Conservation (phyloP, 192 early-diverging fungal species). For the Kappamyces sp. region DNA sequence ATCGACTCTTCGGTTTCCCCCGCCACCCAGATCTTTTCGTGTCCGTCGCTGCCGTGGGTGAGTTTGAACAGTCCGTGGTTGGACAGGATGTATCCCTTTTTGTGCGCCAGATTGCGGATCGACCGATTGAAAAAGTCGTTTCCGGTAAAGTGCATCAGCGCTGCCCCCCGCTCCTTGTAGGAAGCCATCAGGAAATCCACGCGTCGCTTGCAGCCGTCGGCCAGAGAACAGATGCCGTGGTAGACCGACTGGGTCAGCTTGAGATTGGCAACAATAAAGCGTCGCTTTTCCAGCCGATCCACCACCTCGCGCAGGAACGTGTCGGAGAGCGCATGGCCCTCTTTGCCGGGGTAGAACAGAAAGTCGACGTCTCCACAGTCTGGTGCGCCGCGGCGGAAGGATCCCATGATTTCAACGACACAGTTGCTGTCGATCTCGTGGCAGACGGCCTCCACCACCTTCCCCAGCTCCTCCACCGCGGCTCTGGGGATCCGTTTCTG, state of each 20-base stretch:
- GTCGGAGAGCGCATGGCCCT: constrained; percentile 8
- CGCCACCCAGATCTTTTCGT: constrained; percentile 24
- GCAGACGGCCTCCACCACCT: constrained; percentile 17
- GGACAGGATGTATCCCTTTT: constrained; percentile 25
- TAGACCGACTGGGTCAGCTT: not conserved
- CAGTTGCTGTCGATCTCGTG: constrained; percentile 22
- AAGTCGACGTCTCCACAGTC: constrained; percentile 43
- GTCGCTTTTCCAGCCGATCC: not conserved
- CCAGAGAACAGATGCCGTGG: constrained; percentile 10
- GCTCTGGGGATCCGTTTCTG: constrained; percentile 34
- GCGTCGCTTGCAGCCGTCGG: constrained; percentile 18
- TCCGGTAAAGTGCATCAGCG: constrained; percentile 45
- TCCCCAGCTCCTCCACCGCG: constrained; percentile 27
- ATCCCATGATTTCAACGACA: constrained; percentile 32
- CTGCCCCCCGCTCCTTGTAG: constrained; percentile 33
- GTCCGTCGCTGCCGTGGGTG: constrained; percentile 15
- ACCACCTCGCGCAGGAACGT: constrained; percentile 19
- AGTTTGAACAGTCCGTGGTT: constrained; percentile 41
- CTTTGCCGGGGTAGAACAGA: constrained; percentile 21
- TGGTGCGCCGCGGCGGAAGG: constrained; percentile 33
- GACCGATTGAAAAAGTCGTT: constrained; percentile 46
- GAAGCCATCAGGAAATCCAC: constrained; percentile 40
- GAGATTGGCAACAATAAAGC: constrained; percentile 24
- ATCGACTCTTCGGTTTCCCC: constrained; percentile 32
- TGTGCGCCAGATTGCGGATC: constrained; percentile 29